Evolutionary conservation across 2,329 filamentous ascomycete genomes (phyloP).

Genomic region (Clarireedia monteithiana): DNA sequence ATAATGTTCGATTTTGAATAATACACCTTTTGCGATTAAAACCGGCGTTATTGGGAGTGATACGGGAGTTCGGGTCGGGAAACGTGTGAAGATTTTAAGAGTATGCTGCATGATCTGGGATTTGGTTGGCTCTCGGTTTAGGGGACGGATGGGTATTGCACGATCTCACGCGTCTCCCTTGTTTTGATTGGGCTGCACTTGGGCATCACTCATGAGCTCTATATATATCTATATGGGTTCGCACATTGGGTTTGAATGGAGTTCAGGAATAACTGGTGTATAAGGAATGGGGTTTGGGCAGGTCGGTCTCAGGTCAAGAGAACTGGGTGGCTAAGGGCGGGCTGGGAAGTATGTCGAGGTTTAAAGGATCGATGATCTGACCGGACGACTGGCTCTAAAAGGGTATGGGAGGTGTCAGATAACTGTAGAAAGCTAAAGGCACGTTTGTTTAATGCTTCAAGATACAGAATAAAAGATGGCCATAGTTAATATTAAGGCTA

Average conservation of each 20-base stretch:
- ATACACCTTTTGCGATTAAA: conserved; percentile 16
- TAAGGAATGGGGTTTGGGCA: neutral
- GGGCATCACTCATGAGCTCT: conserved; percentile 6
- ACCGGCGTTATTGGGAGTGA: conserved; percentile 21
- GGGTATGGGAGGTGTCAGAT: neutral
- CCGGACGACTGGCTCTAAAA: neutral
- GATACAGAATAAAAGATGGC: neutral
- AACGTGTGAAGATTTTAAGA: conserved; percentile 20
- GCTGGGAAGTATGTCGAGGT: neutral
- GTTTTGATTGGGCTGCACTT: neutral
- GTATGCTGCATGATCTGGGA: conserved; percentile 15
- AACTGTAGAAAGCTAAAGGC: neutral
- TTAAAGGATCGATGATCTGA: neutral
- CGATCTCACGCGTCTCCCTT: neutral
- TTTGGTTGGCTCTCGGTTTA: conserved; percentile 8
- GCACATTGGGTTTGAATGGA: conserved; percentile 3
- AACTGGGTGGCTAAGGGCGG: neutral
- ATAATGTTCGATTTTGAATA: conserved; percentile 19
- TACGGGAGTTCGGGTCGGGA: conserved; percentile 19
- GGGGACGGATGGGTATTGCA: conserved; percentile 8
- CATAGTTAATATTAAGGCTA: too few species aligned
- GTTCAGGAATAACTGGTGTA: neutral
- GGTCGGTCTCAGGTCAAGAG: neutral
- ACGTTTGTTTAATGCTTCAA: neutral
- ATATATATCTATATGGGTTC: conserved; percentile 1